Evolutionary conservation across 2,329 filamentous ascomycete genomes (phyloP), one percentile per base, ranked within the genome.

Genomic region (Xenosphaeropsis pyriputrescens): DNA sequence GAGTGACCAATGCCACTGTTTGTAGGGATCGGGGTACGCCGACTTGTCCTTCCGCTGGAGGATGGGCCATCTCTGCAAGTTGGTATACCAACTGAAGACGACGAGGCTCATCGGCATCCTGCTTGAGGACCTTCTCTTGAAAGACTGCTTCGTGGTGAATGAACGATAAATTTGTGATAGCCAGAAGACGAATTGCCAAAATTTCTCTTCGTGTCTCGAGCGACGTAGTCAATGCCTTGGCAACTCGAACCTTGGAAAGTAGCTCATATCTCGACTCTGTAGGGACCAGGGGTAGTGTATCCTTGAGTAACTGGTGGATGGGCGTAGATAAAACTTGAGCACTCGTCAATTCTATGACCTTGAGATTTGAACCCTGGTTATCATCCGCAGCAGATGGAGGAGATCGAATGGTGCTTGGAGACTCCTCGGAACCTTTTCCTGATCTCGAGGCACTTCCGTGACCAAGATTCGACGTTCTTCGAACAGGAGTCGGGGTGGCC

Each of bases 21-120:
- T 96, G 89, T 16, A 93, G 64, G 58, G 78, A 75, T 35, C 79
- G 63, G 5, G 88, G 83, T 16, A 93, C 72, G 8, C 71, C 65
- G 14, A 68, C 59, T 37, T 79, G 72, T 15, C 75, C 79, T 50
- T 80, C 77, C 5, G 75, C 70, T 4, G 84, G 78, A 9, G 89
- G 85, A 48, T 93, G 88, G 16, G 96, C 80, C 40, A 98, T 65
- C 55, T 96, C 89, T 14, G 85, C 84, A 29, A 98, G 72, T 58
- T 98, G 93, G 51, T 93, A 93, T 3, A 85, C 79, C 17, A 98
- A 68, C 57, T 98, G 91, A 44, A 86, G 80, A 37, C 85, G 75
- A 42, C 88, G 79, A 2, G 88, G 86, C 57, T 94, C 85, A 50
- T 96, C 89, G 29, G 76, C 74, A 53, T 98, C 93, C 47, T 88